These are phyloP conservation scores for Bacidia rubella DNA, from an alignment of 495 filamentous ascomycete species.

Conservation along the genomic window DNA sequence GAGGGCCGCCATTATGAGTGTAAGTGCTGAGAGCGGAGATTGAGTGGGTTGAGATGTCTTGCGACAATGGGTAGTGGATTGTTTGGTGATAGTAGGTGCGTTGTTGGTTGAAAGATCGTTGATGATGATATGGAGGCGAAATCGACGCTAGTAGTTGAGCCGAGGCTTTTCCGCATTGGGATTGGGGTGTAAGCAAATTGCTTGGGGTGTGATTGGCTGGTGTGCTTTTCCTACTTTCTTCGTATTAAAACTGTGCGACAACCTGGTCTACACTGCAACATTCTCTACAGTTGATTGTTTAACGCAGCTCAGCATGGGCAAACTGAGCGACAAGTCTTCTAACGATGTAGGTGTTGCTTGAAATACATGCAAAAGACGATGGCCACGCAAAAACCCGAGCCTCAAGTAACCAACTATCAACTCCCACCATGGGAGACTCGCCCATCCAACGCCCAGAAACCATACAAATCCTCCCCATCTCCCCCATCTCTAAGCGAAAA, in stretches of 20 bases:
- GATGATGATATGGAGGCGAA: slow-evolving; percentile 6
- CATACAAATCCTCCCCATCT: not conserved
- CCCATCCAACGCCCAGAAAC: not conserved
- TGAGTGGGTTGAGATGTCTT: not conserved
- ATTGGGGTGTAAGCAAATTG: not conserved
- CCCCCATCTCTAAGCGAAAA: not conserved
- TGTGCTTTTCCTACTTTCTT: not conserved
- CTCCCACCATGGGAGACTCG: not conserved
- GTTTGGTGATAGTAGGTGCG: no score
- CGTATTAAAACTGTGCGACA: not conserved
- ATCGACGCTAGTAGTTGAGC: slow-evolving; percentile 10
- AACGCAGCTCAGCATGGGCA: no score
- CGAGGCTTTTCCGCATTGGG: slow-evolving; percentile 5
- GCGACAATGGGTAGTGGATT: no score
- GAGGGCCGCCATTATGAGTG: slow-evolving; percentile 58
- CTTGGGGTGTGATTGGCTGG: not conserved
- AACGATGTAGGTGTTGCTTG: no score
- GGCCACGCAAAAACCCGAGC: not conserved
- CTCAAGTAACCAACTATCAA: not conserved
- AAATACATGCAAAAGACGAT: no score
- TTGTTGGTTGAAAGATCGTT: not conserved
- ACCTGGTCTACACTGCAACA: no score
- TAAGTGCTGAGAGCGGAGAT: not conserved
- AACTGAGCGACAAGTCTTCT: no score
- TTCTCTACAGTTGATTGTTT: no score